A percentile compares a stretch with the other conserved stretches of the same genome.
Conservation (phyloP, 1,139 yeast species). For the Magnusiomyces paraingens region DNA sequence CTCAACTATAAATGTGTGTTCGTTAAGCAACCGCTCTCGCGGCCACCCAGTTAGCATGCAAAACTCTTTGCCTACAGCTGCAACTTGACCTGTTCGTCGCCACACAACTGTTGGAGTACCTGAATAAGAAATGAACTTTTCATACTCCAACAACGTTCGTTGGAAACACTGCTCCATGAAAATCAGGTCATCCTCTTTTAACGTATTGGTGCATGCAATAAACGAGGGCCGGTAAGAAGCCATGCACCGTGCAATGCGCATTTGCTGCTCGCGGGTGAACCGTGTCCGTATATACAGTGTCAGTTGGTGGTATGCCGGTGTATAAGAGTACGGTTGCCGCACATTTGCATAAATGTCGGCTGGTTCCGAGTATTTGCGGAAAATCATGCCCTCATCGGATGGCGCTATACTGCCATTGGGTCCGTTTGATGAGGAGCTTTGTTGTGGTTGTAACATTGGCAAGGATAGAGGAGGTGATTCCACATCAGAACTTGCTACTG, state of each 20-base stretch:
- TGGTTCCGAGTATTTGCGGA: conserved; percentile 20
- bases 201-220: conserved; percentile 82
- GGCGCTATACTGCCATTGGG: conserved; percentile 4
- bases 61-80: conserved; percentile 88
- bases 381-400: conserved; percentile 5
- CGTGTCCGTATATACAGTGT: conserved; percentile 68
- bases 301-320: conserved; percentile 81
- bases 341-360: conserved; percentile 29
- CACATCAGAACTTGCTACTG: not conserved
- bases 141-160: conserved; percentile 78
- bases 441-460: no score
- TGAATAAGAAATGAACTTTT: conserved; percentile 68
- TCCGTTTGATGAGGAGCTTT: not conserved
- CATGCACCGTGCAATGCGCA: conserved; percentile 82
- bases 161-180: conserved; percentile 96
- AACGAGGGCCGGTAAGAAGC: conserved; percentile 87
- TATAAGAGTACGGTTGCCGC: conserved; percentile 67
- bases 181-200: conserved; percentile 83
- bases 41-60: conserved; percentile 87
- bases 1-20: conserved; percentile 71
- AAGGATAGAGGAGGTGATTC: no score
- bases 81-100: conserved; percentile 91
- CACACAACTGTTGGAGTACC: conserved; percentile 95
- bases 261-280: conserved; percentile 64
- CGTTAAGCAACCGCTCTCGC: conserved; percentile 50